Evolutionary conservation across 1,139 yeast genomes (phyloP), one percentile per base, ranked within the genome.

Genomic region (Blastobotrys indianensis): DNA sequence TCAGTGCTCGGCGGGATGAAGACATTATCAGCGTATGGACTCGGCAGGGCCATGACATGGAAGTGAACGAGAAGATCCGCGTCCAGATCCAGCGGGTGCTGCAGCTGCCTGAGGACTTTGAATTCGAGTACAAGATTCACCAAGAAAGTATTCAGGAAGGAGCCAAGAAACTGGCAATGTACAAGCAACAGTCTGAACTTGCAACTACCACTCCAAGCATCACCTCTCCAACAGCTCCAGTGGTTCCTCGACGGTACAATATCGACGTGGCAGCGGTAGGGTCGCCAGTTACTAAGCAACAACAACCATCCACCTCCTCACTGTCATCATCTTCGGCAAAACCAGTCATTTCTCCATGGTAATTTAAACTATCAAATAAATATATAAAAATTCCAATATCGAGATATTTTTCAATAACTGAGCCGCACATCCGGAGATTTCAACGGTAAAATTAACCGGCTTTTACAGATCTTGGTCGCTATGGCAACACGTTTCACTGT

Each of bases 21-120:
- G 68, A 63, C 48, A 61, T 65, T 37, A 50, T 66, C 37, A 56
- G 64, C 16, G 59, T 66, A 29, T 66, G 70, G 70, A 66, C 62
- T 37, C 52, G 56, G 11, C 48, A 49, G 8, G 54, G 57, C 5
- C 48, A 48, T 38, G 51, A 57, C 44, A 49, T 47, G 17, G 50
- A 37, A 9, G 52, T 48, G 25, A 53, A 55, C 36, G 46, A 47
- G 36, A 49, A 46, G 30, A 47, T 55, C 17, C 41, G 50, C 6
- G 52, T 44, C 23, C 50, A 53, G 38, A 55, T 64, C 34, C 49
- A 54, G 39, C 49, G 48, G 13, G 58, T 59, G 11, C 48, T 64
- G 41, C 52, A 54, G 2, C 54, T 60, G n/a, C 54, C 58, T 1
- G 56, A 51, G 11, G 57, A 51, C 12, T 48, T 48, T n/a, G 40